These are phyloP conservation scores for Podospora didyma DNA, from an alignment of 495 filamentous ascomycete genomes.

Conservation along the genomic window DNA sequence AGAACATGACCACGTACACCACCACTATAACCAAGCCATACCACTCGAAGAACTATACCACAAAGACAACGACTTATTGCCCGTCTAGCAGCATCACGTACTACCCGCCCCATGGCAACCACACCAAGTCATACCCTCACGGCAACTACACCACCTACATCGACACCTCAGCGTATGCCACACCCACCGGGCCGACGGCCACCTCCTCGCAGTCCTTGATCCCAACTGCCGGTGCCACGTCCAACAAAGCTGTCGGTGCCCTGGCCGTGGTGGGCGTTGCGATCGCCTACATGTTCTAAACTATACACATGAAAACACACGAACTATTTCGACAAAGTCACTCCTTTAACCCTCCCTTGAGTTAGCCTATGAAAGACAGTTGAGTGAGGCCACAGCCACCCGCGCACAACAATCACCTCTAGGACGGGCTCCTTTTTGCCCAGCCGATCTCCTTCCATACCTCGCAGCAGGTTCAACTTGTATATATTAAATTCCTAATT, in stretches of 20 bases:
- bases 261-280: slow-evolving; percentile 9
- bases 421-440: too few species aligned
- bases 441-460: too few species aligned
- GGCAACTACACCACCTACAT: neutral
- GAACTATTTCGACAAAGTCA: neutral
- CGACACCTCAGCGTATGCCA: neutral
- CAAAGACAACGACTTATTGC: neutral
- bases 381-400: too few species aligned
- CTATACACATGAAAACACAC: neutral
- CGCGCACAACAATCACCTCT: too few species aligned
- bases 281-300: slow-evolving; percentile 4
- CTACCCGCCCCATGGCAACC: neutral
- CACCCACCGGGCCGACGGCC: neutral
- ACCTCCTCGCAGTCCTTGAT: neutral
- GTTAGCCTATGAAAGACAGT: too few species aligned
- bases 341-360: too few species aligned
- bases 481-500: too few species aligned
- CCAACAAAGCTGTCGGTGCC: slow-evolving; percentile 9
- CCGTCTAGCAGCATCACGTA: neutral
- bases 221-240: slow-evolving; percentile 6
- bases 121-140: neutral
- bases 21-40: neutral
- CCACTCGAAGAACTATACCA: neutral
- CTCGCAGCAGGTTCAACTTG: too few species aligned
- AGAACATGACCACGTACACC: neutral